Evolutionary conservation across 345 rosid genomes (phyloP).

Genomic region (Murraya paniculata): DNA sequence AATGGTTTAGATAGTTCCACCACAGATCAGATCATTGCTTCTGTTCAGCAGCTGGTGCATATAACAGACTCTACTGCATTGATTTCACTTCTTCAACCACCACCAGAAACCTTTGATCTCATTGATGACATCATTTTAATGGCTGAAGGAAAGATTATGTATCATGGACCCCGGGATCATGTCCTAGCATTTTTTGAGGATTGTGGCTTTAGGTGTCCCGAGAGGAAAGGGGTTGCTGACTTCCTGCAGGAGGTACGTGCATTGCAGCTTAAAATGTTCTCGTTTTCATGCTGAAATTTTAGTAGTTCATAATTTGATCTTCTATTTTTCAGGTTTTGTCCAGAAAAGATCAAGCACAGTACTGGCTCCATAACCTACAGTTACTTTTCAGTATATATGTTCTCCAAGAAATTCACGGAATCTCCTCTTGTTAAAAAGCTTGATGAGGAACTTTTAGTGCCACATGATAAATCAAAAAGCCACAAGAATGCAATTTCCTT

Average conservation of each 20-base stretch:
- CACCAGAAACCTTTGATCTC: constrained; percentile 46
- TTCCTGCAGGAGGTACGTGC: constrained; percentile 46
- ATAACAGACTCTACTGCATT: constrained; percentile 41
- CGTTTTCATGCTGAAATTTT: neutral
- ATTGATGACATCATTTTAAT: constrained; percentile 46
- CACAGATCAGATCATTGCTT: constrained; percentile 42
- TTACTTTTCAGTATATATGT: neutral
- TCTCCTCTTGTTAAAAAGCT: neutral
- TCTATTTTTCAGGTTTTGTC: neutral
- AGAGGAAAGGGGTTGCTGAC: constrained; percentile 48
- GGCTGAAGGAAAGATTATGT: constrained; percentile 44
- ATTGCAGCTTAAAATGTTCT: neutral
- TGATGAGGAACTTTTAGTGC: neutral
- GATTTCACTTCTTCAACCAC: constrained; percentile 50
- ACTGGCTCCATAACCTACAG: neutral
- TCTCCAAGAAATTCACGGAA: neutral
- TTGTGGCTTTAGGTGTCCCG: constrained; percentile 47
- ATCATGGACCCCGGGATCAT: constrained; percentile 42
- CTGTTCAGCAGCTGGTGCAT: constrained; percentile 48
- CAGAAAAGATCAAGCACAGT: neutral
- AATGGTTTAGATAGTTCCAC: constrained; percentile 56
- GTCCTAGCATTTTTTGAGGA: constrained; percentile 39
- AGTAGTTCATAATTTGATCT: neutral
- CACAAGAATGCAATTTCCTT: constrained; percentile 2
- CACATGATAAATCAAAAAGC: neutral